phyloP scores from a whole-genome alignment of 2,329 filamentous ascomycete species.

The Rhynchosporium graminicola region DNA sequence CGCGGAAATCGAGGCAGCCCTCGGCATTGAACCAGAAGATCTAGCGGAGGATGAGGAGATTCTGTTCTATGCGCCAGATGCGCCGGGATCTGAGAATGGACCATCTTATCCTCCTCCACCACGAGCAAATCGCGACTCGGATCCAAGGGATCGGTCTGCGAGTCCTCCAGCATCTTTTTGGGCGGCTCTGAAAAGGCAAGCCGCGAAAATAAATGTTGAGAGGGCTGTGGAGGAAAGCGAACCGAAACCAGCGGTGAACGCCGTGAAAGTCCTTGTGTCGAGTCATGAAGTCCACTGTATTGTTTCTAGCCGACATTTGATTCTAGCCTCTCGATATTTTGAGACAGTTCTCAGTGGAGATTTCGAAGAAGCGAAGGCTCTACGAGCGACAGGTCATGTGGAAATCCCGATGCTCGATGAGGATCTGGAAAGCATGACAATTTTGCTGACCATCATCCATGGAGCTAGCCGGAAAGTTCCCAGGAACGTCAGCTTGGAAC shows the following conservation, averaged over 20 bases:
- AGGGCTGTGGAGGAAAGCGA: constrained; percentile 8
- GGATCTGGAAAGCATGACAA: constrained; percentile 45
- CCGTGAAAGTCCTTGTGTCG: constrained; percentile 11
- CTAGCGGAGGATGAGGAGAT: constrained; percentile 24
- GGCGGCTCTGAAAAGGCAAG: constrained; percentile 31
- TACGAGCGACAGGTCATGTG: constrained; percentile 25
- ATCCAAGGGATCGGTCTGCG: constrained; percentile 28
- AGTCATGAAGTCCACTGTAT: constrained; percentile 30
- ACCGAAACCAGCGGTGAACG: constrained; percentile 6
- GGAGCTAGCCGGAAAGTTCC: constrained; percentile 46
- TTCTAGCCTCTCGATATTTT: constrained; percentile 31
- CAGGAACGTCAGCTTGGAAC: constrained; percentile 43
- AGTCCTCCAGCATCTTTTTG: constrained; percentile 33
- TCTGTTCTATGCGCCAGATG: constrained; percentile 33
- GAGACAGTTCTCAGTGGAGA: constrained; percentile 24
- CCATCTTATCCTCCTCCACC: constrained; percentile 31
- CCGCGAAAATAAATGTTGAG: constrained; percentile 17
- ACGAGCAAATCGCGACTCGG: constrained; percentile 26
- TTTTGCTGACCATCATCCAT: constrained; percentile 50
- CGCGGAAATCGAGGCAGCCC: constrained; percentile 19
- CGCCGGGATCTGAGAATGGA: constrained; percentile 26
- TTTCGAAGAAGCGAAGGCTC: constrained; percentile 19
- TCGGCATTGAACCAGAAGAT: constrained; percentile 18
- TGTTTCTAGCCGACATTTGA: constrained; percentile 32
- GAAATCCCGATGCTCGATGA: constrained; percentile 22